Evolutionary conservation across 1,284 basidiomycete genomes (phyloP).

Genomic region (Ustilago shanxiensis): DNA sequence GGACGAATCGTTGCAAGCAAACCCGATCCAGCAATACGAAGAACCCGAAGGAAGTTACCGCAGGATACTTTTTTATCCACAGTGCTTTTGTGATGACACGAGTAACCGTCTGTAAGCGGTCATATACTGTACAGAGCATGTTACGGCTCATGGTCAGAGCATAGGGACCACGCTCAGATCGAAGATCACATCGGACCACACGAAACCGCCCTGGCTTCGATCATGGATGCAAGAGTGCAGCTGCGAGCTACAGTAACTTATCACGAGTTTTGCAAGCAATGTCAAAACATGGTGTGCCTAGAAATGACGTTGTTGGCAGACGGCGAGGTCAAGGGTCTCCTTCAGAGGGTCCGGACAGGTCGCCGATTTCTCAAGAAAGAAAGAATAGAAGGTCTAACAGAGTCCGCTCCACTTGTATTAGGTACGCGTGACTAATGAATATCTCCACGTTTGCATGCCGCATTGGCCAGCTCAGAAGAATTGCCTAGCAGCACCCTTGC

Average conservation of each 20-base stretch:
- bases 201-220: not conserved
- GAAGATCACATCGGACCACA: conserved; percentile 7
- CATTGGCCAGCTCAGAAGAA: conserved; percentile 38
- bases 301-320: not conserved
- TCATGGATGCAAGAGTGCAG: not conserved
- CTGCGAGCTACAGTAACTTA: not conserved
- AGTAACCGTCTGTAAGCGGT: not conserved
- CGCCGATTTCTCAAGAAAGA: not conserved
- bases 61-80: not conserved
- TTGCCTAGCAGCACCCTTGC: not conserved
- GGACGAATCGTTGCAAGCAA: not conserved
- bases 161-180: conserved; percentile 10
- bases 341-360: not conserved
- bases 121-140: not conserved
- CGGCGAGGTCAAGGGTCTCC: not conserved
- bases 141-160: not conserved
- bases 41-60: not conserved
- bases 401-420: too few relatives aligned
- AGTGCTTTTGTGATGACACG: not conserved
- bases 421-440: conserved; percentile 19
- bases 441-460: conserved; percentile 30
- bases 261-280: too few relatives aligned
- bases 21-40: not conserved
- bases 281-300: not conserved
- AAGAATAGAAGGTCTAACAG: conserved; percentile 2